Evolutionary conservation across 768 basidiomycete genomes (phyloP).

Genomic region (Pleurotus ostreatus): DNA sequence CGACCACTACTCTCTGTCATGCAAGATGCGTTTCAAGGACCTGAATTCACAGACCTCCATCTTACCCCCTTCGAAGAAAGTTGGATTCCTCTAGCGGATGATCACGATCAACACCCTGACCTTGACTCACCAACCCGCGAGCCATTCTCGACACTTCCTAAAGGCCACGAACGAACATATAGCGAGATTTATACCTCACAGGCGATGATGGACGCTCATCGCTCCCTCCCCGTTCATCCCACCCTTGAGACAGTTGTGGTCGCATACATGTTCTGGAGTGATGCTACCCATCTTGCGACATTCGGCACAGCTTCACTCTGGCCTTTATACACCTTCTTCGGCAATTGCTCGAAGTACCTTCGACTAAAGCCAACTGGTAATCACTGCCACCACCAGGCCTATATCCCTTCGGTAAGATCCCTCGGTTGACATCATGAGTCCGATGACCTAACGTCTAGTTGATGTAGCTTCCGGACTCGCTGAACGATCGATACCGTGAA

Average conservation of each 20-base stretch:
- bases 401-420: constrained; percentile 24
- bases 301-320: constrained; percentile 24
- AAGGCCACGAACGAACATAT: constrained; percentile 13
- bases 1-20: neutral
- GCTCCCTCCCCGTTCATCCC: neutral
- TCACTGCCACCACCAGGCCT: constrained; percentile 27
- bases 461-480: constrained; percentile 17
- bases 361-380: constrained; percentile 16
- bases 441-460: neutral
- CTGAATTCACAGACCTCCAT: neutral
- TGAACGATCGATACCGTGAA: constrained; percentile 18
- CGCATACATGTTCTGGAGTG: constrained; percentile 24
- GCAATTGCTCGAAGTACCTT: constrained; percentile 29
- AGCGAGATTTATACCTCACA: constrained; percentile 19
- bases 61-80: constrained; percentile 2
- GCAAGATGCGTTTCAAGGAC: neutral
- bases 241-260: constrained; percentile 16
- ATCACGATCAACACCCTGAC: neutral
- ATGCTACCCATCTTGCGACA: constrained; percentile 20
- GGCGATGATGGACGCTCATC: constrained; percentile 13
- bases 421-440: neutral
- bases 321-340: constrained; percentile 31
- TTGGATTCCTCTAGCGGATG: neutral
- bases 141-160: constrained; percentile 17
- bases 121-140: constrained; percentile 21